These are phyloP conservation scores for Aspergillus costaricaensis DNA, from an alignment of 2,329 filamentous ascomycete genomes.

Conservation along the genomic window DNA sequence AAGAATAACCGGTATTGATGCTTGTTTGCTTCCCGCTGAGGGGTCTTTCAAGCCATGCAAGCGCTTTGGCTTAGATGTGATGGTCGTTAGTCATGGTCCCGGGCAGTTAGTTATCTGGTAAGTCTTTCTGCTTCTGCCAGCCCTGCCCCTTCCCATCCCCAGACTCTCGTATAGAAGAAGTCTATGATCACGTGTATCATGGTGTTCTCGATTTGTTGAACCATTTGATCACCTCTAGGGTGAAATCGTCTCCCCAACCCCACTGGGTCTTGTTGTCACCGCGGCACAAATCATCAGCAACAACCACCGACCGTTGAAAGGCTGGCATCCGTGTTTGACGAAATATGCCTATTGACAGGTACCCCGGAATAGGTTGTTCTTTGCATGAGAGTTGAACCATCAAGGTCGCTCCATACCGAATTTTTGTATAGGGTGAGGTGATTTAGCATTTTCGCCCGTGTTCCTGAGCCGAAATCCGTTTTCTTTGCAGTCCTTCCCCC, in stretches of 20 bases:
- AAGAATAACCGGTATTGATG: slow-evolving; percentile 8
- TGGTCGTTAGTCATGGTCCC: background rate
- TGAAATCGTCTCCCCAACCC: background rate
- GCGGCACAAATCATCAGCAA: background rate
- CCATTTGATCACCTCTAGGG: background rate
- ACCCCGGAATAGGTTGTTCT: background rate
- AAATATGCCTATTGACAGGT: background rate
- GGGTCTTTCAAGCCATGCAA: background rate
- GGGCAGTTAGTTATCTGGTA: background rate
- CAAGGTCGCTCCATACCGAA: background rate
- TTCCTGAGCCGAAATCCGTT: background rate
- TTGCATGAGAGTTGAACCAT: background rate
- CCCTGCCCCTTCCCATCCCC: background rate
- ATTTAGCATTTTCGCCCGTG: background rate
- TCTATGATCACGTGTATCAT: background rate
- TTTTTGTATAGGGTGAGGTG: background rate
- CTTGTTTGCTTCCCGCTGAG: slow-evolving; percentile 6
- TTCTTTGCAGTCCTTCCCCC: background rate
- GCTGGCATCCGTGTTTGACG: background rate
- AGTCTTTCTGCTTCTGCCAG: background rate
- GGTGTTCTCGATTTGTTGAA: background rate
- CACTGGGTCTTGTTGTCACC: background rate
- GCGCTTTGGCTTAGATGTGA: slow-evolving; percentile 2
- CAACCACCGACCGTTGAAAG: background rate
- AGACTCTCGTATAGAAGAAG: background rate